Conservation (phyloP, 352 stramenopile species). For the Pythium folliculosum region DNA sequence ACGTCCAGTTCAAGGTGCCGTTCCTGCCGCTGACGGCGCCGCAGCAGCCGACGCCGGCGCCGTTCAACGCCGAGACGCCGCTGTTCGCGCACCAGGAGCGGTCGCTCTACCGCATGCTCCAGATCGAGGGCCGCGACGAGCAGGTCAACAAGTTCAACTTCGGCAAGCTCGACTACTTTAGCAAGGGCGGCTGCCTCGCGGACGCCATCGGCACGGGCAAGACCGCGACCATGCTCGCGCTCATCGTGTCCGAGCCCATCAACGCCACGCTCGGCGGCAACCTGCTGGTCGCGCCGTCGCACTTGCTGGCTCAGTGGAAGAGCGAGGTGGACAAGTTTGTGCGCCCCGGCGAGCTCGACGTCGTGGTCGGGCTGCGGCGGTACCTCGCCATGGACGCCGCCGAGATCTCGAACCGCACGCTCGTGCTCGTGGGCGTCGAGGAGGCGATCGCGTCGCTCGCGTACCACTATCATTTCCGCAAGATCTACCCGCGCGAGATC, state of each 20-base stretch:
- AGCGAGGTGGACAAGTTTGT: constrained; percentile 81
- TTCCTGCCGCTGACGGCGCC: constrained; percentile 79
- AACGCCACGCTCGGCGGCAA: constrained; percentile 56
- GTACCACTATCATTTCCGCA: constrained; percentile 61
- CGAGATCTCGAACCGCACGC: constrained; percentile 71
- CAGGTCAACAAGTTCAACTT: constrained; percentile 71
- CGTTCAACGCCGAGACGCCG: constrained; percentile 49
- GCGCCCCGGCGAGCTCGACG: constrained; percentile 60
- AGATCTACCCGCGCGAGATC: constrained; percentile 55
- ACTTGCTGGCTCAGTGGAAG: constrained; percentile 84
- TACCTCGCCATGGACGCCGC: constrained; percentile 52
- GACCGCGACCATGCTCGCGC: constrained; percentile 78
- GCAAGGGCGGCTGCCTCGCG: constrained; percentile 66
- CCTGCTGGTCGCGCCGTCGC: constrained; percentile 73
- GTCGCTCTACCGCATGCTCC: constrained; percentile 81
- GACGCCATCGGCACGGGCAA: constrained; percentile 87
- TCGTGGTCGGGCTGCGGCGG: constrained; percentile 58
- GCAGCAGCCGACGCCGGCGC: constrained; percentile 53
- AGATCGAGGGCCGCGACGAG: constrained; percentile 78
- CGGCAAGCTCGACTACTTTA: constrained; percentile 70
- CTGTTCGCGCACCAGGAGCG: constrained; percentile 83
- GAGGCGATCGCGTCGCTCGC: constrained; percentile 64
- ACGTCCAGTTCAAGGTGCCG: constrained; percentile 82
- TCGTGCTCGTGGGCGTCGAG: constrained; percentile 81
- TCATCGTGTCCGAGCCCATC: constrained; percentile 64